Evolutionary conservation across 148 eudicot genomes (phyloP).

Genomic region (Cornus kousa): DNA sequence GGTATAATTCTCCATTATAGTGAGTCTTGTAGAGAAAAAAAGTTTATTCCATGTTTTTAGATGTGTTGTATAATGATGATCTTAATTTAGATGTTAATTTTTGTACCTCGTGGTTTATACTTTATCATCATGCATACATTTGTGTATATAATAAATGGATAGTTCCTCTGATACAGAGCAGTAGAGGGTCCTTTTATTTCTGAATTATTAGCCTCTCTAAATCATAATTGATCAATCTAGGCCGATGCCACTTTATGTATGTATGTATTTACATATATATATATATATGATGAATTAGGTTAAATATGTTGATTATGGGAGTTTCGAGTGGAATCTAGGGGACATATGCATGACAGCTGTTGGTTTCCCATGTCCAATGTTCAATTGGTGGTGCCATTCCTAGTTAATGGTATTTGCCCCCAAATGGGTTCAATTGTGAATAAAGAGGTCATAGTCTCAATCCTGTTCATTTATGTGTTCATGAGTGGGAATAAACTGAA

Average conservation of each 20-base stretch:
- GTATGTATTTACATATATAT: too few species aligned
- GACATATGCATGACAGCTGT: constrained; percentile 10
- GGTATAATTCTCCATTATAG: constrained; percentile 10
- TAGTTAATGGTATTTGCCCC: background rate
- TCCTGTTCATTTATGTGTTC: background rate
- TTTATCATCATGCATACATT: too few species aligned
- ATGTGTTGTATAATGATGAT: constrained; percentile 8
- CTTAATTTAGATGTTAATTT: background rate
- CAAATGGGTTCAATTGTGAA: background rate
- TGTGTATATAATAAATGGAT: too few species aligned
- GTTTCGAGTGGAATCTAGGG: background rate
- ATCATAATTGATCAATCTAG: too few species aligned
- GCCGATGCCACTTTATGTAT: too few species aligned
- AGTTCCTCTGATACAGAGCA: too few species aligned
- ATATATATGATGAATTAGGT: background rate
- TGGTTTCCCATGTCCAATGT: background rate
- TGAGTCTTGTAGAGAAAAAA: constrained; percentile 29
- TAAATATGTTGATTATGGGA: background rate
- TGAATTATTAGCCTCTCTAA: too few species aligned
- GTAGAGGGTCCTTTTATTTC: too few species aligned
- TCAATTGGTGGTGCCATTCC: background rate
- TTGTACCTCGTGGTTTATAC: too few species aligned
- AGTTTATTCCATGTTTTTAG: constrained; percentile 16
- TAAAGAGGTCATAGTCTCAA: background rate
- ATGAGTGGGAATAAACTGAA: too few species aligned